Evolutionary conservation across 208 protist species (phyloP), one percentile per base, ranked within the genome.

Genomic region (Crithidia brevicula): DNA sequence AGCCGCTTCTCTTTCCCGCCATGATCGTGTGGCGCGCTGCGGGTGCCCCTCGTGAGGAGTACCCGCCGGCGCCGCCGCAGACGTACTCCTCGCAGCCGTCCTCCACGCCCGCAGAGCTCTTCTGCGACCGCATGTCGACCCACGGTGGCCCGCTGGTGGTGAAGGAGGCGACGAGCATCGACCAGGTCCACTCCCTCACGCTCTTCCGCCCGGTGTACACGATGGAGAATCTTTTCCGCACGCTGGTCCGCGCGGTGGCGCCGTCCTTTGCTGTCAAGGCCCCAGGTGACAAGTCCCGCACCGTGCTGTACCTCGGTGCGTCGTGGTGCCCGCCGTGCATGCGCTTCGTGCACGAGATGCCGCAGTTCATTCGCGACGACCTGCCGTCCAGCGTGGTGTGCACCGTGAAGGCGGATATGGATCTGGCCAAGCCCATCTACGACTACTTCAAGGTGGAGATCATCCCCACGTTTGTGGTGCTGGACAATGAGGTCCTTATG

Each of bases 261-360:
- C 66, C 74, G 11, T 64, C 63, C 5, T 61, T 34, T 45, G 61
- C 73, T 6, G 22, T 15, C 20, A 45, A 38, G 40, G 52, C 42
- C 11, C 30, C 63, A 2, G 69, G 46, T 4, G 70, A 43, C 52
- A 61, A 60, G 46, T 69, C 59, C 1, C 67, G 73, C 67, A 86
- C 87, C 1, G 45, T 93, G 30, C 57, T 94, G 25, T 93, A 89
- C 73, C 68, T 92, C 51, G 85, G 91, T 11, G 90, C 90, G n/a
- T 88, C 83, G 15, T 92, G 87, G 86, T 95, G 90, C 77, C 90
- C 90, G 40, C 90, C 88, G 45, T 96, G 91, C 73, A 88, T 91
- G 83, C 80, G 84, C 50, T 82, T 92, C 33, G 79, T 93, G 13
- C 60, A 59, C 28, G 72, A 72, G 52, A 74, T 92, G 62, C 87